Evolutionary conservation across 2,329 filamentous ascomycete genomes (phyloP).

Genomic region (Daldinia sp.): DNA sequence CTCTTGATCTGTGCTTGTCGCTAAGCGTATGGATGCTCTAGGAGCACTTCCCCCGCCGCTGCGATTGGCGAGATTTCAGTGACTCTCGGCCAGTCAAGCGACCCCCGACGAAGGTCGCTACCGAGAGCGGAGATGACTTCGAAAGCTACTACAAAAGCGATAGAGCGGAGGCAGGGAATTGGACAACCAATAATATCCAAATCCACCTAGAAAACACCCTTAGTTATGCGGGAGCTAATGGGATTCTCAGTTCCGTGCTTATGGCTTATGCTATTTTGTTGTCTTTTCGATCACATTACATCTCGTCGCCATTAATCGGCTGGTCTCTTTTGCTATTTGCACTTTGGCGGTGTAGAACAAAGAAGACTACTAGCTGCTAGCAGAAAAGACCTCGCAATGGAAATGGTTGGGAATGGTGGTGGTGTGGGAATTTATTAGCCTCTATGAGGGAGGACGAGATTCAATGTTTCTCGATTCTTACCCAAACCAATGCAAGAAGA

Average conservation of each 20-base stretch:
- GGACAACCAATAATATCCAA: slow-evolving; percentile 40
- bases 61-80: slow-evolving; percentile 46
- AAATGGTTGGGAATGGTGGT: no score
- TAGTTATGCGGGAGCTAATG: slow-evolving; percentile 43
- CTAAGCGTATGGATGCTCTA: slow-evolving; percentile 38
- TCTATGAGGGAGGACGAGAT: slow-evolving; percentile 33
- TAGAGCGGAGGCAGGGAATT: slow-evolving; percentile 38
- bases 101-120: slow-evolving; percentile 36
- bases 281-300: slow-evolving; percentile 33
- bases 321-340: slow-evolving; percentile 17
- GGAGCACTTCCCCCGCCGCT: slow-evolving; percentile 34
- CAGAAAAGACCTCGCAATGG: slow-evolving; percentile 10
- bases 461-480: slow-evolving; percentile 40
- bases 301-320: slow-evolving; percentile 12
- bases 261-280: slow-evolving; percentile 34
- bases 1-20: slow-evolving; percentile 49
- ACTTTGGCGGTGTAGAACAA: slow-evolving; percentile 33
- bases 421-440: slow-evolving; percentile 37
- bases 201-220: slow-evolving; percentile 18
- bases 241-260: slow-evolving; percentile 37
- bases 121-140: slow-evolving; percentile 39
- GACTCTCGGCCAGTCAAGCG: slow-evolving; percentile 43
- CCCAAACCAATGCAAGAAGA: slow-evolving; percentile 38
- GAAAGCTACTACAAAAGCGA: slow-evolving; percentile 34
- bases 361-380: slow-evolving; percentile 17